These are phyloP conservation scores for Sporothrix globosa DNA, from an alignment of 2,329 filamentous ascomycete species.

Conservation along the genomic window DNA sequence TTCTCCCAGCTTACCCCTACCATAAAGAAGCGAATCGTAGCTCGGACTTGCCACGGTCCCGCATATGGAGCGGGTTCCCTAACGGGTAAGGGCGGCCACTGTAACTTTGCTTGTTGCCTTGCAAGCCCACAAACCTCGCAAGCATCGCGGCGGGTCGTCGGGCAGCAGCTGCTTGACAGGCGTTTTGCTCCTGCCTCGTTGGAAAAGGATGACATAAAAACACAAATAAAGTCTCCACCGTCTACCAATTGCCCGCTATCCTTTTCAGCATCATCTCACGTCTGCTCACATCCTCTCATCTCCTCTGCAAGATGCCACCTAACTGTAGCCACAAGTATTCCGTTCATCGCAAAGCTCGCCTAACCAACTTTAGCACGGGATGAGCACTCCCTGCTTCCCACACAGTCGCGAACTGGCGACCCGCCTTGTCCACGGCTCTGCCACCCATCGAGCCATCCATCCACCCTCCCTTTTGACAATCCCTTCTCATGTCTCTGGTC, in stretches of 20 bases:
- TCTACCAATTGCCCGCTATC: neutral
- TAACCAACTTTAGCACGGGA: neutral
- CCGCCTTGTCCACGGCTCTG: neutral
- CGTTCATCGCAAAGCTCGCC: neutral
- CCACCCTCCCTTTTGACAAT: constrained; percentile 12
- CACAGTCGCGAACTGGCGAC: no score
- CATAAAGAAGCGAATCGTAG: neutral
- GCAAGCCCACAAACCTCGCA: constrained; percentile 3
- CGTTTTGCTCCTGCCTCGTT: constrained; percentile 11
- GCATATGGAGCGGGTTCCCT: constrained; percentile 19
- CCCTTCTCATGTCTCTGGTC: constrained; percentile 24
- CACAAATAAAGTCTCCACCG: neutral
- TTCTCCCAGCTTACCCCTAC: neutral
- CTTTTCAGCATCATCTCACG: constrained; percentile 15
- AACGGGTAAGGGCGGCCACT: constrained; percentile 9
- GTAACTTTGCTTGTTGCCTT: neutral
- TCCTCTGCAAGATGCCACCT: neutral
- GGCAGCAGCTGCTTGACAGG: constrained; percentile 14
- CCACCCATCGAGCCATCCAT: neutral
- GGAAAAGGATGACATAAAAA: neutral
- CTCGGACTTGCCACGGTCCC: constrained; percentile 14
- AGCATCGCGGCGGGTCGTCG: constrained; percentile 22
- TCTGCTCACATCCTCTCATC: neutral
- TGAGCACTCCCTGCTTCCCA: no score
- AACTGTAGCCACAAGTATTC: neutral